Conservation (phyloP, 805 yeast genomes). For the Ogataea pini region DNA sequence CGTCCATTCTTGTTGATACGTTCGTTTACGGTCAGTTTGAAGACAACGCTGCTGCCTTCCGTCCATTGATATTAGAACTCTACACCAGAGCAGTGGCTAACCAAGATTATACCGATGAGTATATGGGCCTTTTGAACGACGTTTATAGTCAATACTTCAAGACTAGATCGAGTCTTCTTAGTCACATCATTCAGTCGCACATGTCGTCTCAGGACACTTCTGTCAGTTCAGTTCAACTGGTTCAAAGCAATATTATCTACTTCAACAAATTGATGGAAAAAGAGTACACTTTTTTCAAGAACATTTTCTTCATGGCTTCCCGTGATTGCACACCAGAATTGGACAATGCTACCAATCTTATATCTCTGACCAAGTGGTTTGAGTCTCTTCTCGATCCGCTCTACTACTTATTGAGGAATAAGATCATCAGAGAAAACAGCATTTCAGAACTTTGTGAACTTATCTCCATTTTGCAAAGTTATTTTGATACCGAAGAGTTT, state of each 20-base stretch:
- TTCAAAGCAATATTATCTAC: slow-evolving; percentile 62
- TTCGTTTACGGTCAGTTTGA: slow-evolving; percentile 66
- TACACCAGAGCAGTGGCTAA: slow-evolving; percentile 26
- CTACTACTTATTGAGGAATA: slow-evolving; percentile 66
- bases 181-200: slow-evolving; percentile 36
- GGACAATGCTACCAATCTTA: slow-evolving; percentile 34
- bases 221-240: slow-evolving; percentile 52
- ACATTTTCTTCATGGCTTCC: slow-evolving; percentile 46
- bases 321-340: slow-evolving; percentile 12
- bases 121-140: slow-evolving; percentile 66
- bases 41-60: slow-evolving; percentile 25
- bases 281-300: slow-evolving; percentile 60
- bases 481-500: slow-evolving; percentile 58
- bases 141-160: slow-evolving; percentile 64
- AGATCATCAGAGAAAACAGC: slow-evolving; percentile 68
- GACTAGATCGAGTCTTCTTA: slow-evolving; percentile 52
- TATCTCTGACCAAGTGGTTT: slow-evolving; percentile 56
- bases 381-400: slow-evolving; percentile 71
- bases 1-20: slow-evolving; percentile 56
- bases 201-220: slow-evolving; percentile 24
- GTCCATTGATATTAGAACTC: slow-evolving; percentile 29
- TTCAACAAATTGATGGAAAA: slow-evolving; percentile 59
- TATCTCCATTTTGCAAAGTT: slow-evolving; percentile 66
- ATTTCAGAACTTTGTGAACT: slow-evolving; percentile 73
- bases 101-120: slow-evolving; percentile 40